These are phyloP conservation scores for Mortierella alpina DNA, from an alignment of 192 early-diverging fungal genomes.

Conservation along the genomic window DNA sequence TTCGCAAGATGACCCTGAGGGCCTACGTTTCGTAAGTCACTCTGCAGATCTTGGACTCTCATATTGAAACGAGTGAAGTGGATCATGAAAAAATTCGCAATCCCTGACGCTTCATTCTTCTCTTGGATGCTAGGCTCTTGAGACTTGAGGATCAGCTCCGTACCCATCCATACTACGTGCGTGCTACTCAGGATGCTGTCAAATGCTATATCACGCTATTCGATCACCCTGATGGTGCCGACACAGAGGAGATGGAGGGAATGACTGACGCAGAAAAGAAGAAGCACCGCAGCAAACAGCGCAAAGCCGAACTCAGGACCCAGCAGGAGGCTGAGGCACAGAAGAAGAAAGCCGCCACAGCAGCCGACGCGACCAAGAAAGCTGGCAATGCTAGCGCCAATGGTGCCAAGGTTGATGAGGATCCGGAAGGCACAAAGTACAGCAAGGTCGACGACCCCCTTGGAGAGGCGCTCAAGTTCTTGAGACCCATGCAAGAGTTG, in stretches of 20 bases:
- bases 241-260: slow-evolving; percentile 51
- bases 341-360: slow-evolving; percentile 55
- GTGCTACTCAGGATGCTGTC: slow-evolving; percentile 80
- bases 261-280: slow-evolving; percentile 81
- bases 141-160: slow-evolving; percentile 81
- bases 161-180: slow-evolving; percentile 75
- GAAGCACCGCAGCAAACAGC: slow-evolving; percentile 79
- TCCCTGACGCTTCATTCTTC: background rate
- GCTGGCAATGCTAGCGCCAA: slow-evolving; percentile 11
- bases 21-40: slow-evolving; percentile 79
- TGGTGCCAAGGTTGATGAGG: slow-evolving; percentile 65
- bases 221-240: slow-evolving; percentile 51
- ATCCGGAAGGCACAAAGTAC: slow-evolving; percentile 79
- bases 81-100: background rate
- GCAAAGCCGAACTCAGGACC: slow-evolving; percentile 78
- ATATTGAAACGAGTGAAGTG: background rate
- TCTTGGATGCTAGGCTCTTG: slow-evolving; percentile 61
- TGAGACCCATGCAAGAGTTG: slow-evolving; percentile 74
- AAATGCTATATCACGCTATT: slow-evolving; percentile 45
- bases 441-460: slow-evolving; percentile 75
- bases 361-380: slow-evolving; percentile 61
- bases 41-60: background rate
- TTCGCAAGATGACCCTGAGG: slow-evolving; percentile 89
- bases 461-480: slow-evolving; percentile 80
- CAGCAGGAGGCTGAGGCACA: slow-evolving; percentile 58